Evolutionary conservation across 1,139 yeast genomes (phyloP), one percentile per base, ranked within the genome.

Genomic region (Taphrina communis): DNA sequence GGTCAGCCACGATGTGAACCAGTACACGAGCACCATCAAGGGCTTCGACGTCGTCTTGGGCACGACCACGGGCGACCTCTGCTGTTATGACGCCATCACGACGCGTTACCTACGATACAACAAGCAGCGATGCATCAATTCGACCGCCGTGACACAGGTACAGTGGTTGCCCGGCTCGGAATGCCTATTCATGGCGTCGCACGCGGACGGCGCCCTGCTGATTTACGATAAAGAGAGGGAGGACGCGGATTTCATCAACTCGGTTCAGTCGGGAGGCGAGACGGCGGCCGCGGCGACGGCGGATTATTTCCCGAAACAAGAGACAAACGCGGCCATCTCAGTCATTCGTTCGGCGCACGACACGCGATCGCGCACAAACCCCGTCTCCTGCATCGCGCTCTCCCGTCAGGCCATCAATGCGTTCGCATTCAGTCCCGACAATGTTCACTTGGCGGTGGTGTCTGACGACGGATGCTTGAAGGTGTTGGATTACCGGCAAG

Each of bases 391-490:
- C 73, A 85, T 86, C 75, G 86, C 86, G 72, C 74, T 88, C 14
- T 83, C 89, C 36, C 84, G 84, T 71, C 83, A 83, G 70, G 85
- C 91, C 1, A 82, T 89, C 48, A 83, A 87, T 0, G 79, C 82
- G 21, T 78, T 85, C 14, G 76, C 80, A 41, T 78, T 81, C 59
- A 89, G 90, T 25, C 85, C 86, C 12, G 73, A 83, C 31, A 76
- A 76, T 35, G 72, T 73, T 17, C 72, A 79, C 70, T 70, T 81
- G 21, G 86, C 88, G 0, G 76, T 88, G 52, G 86, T 89, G 0
- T 80, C 87, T 6, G 88, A 85, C 72, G 93, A 88, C 75, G 96
- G 94, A 0, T 83, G 84, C 72, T 79, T 88, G 17, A 79, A 89
- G 61, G 75, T 89, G 39, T 78, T 89, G 56, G 89, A 88, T 75